These are phyloP conservation scores for Lathyrus sativus DNA, from an alignment of 306 rosid species.

Conservation along the genomic window DNA sequence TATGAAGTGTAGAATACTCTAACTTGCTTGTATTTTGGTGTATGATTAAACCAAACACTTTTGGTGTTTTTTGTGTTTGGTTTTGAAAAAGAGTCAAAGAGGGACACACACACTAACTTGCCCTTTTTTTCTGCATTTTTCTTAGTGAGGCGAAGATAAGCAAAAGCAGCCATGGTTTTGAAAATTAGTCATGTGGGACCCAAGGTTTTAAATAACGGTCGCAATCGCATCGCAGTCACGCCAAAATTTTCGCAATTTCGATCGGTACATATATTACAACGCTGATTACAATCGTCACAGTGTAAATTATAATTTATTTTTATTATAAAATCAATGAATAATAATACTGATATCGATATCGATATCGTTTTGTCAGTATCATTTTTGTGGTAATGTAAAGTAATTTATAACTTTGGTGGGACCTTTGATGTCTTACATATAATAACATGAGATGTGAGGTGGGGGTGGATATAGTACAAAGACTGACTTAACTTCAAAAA, in stretches of 20 bases:
- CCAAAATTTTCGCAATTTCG: too few species aligned
- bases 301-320: too few species aligned
- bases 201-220: not conserved
- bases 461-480: conserved; percentile 38
- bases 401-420: too few species aligned
- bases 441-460: conserved; percentile 39
- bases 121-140: conserved; percentile 38
- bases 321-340: too few species aligned
- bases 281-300: too few species aligned
- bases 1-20: conserved; percentile 66
- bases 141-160: conserved; percentile 29
- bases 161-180: conserved; percentile 39
- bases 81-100: conserved; percentile 55
- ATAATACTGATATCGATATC: too few species aligned
- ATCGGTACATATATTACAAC: too few species aligned
- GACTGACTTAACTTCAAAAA: conserved; percentile 55
- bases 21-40: conserved; percentile 27
- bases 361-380: too few species aligned
- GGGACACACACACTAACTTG: conserved; percentile 32
- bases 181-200: conserved; percentile 54
- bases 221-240: too few species aligned
- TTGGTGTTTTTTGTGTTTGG: conserved; percentile 34
- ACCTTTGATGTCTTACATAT: conserved; percentile 30
- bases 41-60: conserved; percentile 15
- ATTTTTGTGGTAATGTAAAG: too few species aligned